Evolutionary conservation across 2,329 filamentous ascomycete genomes (phyloP).

Genomic region (Fusarium dimerum): DNA sequence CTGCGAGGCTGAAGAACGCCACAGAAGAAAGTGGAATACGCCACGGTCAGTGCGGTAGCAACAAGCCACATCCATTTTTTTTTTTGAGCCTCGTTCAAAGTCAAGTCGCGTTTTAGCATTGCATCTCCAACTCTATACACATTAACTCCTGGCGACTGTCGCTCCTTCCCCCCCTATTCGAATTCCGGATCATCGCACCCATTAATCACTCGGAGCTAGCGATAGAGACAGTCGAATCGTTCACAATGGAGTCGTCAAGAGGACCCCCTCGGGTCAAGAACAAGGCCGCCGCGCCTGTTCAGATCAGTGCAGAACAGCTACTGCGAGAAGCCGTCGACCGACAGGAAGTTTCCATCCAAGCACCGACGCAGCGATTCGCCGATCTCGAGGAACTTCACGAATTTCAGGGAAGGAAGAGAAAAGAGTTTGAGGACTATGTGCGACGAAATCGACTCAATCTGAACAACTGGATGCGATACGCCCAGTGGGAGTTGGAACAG

Average conservation of each 20-base stretch:
- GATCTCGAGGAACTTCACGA: constrained; percentile 98
- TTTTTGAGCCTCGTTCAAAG: constrained; percentile 27
- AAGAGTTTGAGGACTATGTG: constrained; percentile 98
- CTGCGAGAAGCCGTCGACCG: constrained; percentile 96
- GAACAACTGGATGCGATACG: constrained; percentile 99
- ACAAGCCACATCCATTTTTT: constrained; percentile 23
- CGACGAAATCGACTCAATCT: constrained; percentile 91
- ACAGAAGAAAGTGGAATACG: constrained; percentile 13
- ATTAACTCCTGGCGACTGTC: constrained; percentile 4
- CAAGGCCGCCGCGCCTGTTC: constrained; percentile 86
- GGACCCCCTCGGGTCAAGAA: constrained; percentile 98
- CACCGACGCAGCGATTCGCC: constrained; percentile 90
- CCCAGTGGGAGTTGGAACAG: constrained; percentile 95
- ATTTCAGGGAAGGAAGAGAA: constrained; percentile 92
- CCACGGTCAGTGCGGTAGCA: constrained; percentile 7
- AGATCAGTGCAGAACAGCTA: constrained; percentile 96
- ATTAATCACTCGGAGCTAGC: not conserved
- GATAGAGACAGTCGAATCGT: not conserved
- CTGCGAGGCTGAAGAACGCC: constrained; percentile 31
- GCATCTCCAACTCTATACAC: constrained; percentile 13
- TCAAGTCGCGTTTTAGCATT: constrained; percentile 25
- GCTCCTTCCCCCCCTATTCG: not conserved
- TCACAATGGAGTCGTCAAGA: constrained; percentile 81
- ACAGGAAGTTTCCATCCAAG: constrained; percentile 84
- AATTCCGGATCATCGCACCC: not conserved